Conservation (phyloP, 1,284 basidiomycete genomes). For the Neolentinus lepideus region DNA sequence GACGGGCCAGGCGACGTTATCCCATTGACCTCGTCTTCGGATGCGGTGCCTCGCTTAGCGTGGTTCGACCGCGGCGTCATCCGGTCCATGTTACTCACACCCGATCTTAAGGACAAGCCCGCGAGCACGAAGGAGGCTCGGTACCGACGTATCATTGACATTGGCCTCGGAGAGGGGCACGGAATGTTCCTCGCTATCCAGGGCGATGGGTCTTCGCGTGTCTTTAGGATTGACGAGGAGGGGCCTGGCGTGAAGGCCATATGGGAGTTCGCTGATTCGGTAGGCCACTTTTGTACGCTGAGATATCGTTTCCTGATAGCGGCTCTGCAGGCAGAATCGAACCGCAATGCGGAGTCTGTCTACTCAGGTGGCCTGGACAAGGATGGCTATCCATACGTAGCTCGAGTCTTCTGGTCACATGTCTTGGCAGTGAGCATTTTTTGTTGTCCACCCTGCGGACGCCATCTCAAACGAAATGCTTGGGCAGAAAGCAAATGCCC, state of each 20-base stretch:
- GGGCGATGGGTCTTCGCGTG: constrained; percentile 45
- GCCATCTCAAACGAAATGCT: not conserved
- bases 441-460: not conserved
- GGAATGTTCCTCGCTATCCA: constrained; percentile 49
- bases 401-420: constrained; percentile 71
- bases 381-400: constrained; percentile 54
- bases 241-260: constrained; percentile 29
- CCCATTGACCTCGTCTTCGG: constrained; percentile 19
- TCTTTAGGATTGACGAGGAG: constrained; percentile 41
- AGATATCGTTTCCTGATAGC: not conserved
- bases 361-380: constrained; percentile 59
- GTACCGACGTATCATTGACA: constrained; percentile 47
- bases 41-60: constrained; percentile 24
- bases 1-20: constrained; percentile 38
- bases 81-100: constrained; percentile 44
- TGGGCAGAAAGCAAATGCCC: constrained; percentile 39
- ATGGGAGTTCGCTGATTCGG: constrained; percentile 55
- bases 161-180: constrained; percentile 35
- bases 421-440: constrained; percentile 39
- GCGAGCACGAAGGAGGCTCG: constrained; percentile 30
- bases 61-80: constrained; percentile 67
- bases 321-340: constrained; percentile 27
- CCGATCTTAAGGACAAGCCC: constrained; percentile 38
- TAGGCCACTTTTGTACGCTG: constrained; percentile 23
- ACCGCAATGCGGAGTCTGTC: constrained; percentile 36